A percentile compares a stretch with the other conserved stretches of the same genome.
Evolutionary conservation across 2,329 filamentous ascomycete genomes (phyloP).

Genomic region (Colletotrichum sp.): DNA sequence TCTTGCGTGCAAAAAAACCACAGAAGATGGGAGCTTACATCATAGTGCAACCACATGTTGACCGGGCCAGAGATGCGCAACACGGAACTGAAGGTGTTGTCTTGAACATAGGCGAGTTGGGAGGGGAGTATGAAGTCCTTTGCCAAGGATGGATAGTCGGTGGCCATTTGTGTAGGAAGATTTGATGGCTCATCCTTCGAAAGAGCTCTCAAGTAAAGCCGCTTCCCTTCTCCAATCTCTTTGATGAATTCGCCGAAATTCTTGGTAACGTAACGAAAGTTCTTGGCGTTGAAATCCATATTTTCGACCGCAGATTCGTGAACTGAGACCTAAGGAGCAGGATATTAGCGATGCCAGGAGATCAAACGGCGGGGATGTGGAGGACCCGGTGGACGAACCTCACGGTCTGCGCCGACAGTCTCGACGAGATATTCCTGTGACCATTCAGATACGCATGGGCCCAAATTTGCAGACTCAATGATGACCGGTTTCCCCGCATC

Average conservation of each 20-base stretch:
- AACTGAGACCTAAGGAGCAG: slow-evolving; percentile 65
- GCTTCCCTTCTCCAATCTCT: slow-evolving; percentile 61
- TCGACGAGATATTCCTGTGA: slow-evolving; percentile 69
- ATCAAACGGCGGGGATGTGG: not conserved
- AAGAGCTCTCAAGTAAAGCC: slow-evolving; percentile 79
- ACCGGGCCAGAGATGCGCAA: slow-evolving; percentile 80
- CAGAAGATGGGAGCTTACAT: slow-evolving; percentile 50
- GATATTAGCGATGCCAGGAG: not conserved
- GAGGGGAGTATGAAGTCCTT: slow-evolving; percentile 73
- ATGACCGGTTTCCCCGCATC: slow-evolving; percentile 65
- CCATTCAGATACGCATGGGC: slow-evolving; percentile 68
- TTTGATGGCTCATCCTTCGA: slow-evolving; percentile 73
- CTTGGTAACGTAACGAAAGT: slow-evolving; percentile 78
- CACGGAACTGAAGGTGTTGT: slow-evolving; percentile 78
- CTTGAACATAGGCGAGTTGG: slow-evolving; percentile 60
- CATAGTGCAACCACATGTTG: slow-evolving; percentile 91
- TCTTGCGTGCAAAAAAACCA: not conserved
- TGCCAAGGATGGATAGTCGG: slow-evolving; percentile 75
- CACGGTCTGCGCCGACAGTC: slow-evolving; percentile 63
- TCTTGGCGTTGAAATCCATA: slow-evolving; percentile 85
- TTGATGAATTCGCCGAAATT: slow-evolving; percentile 71
- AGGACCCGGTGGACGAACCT: slow-evolving; percentile 45
- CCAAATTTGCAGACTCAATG: slow-evolving; percentile 62
- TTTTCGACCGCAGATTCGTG: slow-evolving; percentile 70
- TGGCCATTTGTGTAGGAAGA: slow-evolving; percentile 69